Base-by-base conservation (phyloP, 2,329 filamentous ascomycete genomes). In the Lecanosticta acicola region DNA sequence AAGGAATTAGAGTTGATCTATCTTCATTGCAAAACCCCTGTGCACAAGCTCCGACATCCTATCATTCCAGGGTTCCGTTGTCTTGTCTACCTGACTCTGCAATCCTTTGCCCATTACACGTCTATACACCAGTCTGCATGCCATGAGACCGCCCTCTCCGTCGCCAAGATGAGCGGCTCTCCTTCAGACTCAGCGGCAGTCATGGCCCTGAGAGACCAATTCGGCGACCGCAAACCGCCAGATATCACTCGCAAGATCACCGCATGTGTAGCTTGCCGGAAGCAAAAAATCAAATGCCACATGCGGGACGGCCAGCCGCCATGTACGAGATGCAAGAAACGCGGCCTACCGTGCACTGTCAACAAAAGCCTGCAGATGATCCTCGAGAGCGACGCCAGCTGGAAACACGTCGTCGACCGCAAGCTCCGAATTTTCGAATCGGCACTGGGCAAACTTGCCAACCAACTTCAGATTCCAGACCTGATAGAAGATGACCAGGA, bases 201-300 rank as follows among this genome's bases (percentile, higher is more conserved):
- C 3, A 47, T 54, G 41, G 49, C 47, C n/a, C 39, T 56, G 24
- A 46, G 54, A 11, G 51, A 54, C 10, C 49, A 52, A 32, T 56
- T 56, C 40, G 54, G 54, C 7, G 50, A 54, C 21, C 33, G 53
- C 13, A 56, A 52, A 39, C 54, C 51, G 19, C 58, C 59, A 26
- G 54, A 60, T 24, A 61, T 61, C 29, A 61, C 56, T 8, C 54
- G 55, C 14, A 65, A 62, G 42, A 61, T 62, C 37, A 62, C 60
- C 5, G 67, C 67, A 2, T 70, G 67, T 47, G 66, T 68, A 5
- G 65, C 66, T 18, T 69, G 67, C 52, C 60, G 66, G 3, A 68
- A 68, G 49, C 65, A 66, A 54, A 68, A 69, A 62, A 64, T 70
- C 39, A 70, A 70, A 63, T 71, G 69, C 45, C 61, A 68, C 44